Base-by-base conservation (phyloP, 1,284 basidiomycete species). In the Bjerkandera adusta region DNA sequence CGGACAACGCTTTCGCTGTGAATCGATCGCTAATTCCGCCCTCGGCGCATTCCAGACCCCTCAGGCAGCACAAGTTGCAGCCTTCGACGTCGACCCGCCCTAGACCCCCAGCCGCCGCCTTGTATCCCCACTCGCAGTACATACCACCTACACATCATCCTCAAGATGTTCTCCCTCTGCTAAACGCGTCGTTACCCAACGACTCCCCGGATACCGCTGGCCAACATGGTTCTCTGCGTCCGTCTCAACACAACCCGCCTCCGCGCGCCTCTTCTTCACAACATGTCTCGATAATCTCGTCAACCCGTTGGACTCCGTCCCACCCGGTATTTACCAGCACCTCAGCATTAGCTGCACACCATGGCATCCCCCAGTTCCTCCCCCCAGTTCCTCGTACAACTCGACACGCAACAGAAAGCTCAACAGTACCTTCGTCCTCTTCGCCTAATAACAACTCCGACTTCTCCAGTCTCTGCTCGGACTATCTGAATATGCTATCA, bases 331-430 rank as follows among this genome's bases (percentile, higher is more conserved):
- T 75, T 47, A 64, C 61, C 43, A 68, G 67, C 52, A 66, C 75
- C 21, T 73, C 72, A 53, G 83, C 80, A 69, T 69, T 85, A 47
- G 79, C 83, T 60, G 71, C 80, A 56, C 83, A 85, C 53, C 79
- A 86, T 85, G 85, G 83, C 68, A 79, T 88, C 57, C 85, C 85
- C 48, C 74, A 77, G 52, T 76, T 71, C 51, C 66, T 88, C 40
- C 85, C 85, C 36, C 77, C 77, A 51, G 76, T 77, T 47, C 85
- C 85, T 50, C 73, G 73, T 47, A 76, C 75, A 61, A 71, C 69
- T 59, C 72, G 75, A 51, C 72, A 61, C 64, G 68, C 67, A 66
- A 51, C 61, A 44, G 52, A 63, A 61, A 48, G 65, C 51, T 61
- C 54, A 42, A 45, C 62, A 60, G 61, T 59, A 48, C 35, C 57